phyloP scores from a whole-genome alignment of 371 early-diverging fungal species.

The Mucor velutinosus region DNA sequence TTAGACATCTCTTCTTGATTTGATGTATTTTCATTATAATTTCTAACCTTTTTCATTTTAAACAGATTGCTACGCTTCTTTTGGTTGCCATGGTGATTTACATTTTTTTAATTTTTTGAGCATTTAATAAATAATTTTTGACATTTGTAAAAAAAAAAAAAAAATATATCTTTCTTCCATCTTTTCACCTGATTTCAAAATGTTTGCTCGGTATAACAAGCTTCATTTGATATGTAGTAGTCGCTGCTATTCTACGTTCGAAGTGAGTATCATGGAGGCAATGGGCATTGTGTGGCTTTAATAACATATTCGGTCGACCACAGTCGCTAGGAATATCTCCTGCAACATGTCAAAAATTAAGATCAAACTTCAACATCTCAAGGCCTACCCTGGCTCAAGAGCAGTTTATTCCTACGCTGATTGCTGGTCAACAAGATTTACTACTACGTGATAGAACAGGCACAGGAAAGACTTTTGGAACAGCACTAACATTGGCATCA shows the following conservation, averaged over 20 bases:
- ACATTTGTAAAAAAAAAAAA: constrained; percentile 2
- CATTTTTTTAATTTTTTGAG: background rate
- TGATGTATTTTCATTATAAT: background rate
- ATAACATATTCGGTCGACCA: background rate
- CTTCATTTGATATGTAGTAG: background rate
- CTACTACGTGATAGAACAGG: constrained; percentile 77
- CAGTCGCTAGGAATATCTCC: constrained; percentile 59
- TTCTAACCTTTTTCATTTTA: constrained; percentile 5
- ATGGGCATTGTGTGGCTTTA: background rate
- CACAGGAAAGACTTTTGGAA: constrained; percentile 80
- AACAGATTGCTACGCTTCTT: constrained; percentile 7
- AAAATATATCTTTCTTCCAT: background rate
- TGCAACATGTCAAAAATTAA: constrained; percentile 48
- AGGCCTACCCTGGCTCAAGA: constrained; percentile 58
- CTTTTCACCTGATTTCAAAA: constrained; percentile 1
- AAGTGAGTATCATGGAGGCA: constrained; percentile 7
- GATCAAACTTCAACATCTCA: constrained; percentile 42
- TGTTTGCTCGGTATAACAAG: background rate
- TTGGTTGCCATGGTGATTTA: background rate
- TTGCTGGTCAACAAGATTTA: constrained; percentile 55
- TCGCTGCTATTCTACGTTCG: constrained; percentile 21
- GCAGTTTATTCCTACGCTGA: constrained; percentile 58
- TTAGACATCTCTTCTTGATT: background rate
- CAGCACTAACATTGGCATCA: constrained; percentile 54
- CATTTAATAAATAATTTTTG: constrained; percentile 5